Conservation (phyloP, 495 filamentous ascomycete genomes). For the Lepidopterella palustris region DNA sequence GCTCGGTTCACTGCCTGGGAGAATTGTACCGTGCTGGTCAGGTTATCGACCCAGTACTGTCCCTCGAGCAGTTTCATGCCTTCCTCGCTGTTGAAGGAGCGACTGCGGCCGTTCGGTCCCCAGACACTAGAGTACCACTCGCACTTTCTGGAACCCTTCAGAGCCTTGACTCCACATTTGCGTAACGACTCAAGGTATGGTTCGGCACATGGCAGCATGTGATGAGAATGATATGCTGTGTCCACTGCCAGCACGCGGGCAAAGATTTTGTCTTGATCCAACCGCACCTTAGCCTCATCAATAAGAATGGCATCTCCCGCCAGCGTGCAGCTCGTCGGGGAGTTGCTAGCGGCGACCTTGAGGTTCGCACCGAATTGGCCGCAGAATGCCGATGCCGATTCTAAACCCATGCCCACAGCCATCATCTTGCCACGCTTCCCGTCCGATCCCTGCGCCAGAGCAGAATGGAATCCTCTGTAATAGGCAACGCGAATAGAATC, state of each 20-base stretch:
- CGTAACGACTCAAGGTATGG: slow-evolving; percentile 37
- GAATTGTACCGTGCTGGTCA: slow-evolving; percentile 41
- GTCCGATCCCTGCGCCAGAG: neutral
- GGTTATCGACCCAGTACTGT: slow-evolving; percentile 43
- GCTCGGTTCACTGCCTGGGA: slow-evolving; percentile 21
- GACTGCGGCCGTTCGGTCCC: too few relatives aligned
- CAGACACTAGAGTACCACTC: slow-evolving; percentile 24
- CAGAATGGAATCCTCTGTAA: neutral
- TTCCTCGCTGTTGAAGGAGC: too few relatives aligned
- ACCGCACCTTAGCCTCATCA: slow-evolving; percentile 27
- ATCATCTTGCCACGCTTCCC: neutral
- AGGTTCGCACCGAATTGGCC: neutral
- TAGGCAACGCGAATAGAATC: slow-evolving; percentile 2
- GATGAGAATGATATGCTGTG: slow-evolving; percentile 56
- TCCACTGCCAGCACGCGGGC: slow-evolving; percentile 37
- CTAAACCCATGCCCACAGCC: neutral
- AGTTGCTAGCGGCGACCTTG: slow-evolving; percentile 27
- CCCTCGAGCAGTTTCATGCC: neutral
- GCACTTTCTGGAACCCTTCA: slow-evolving; percentile 37
- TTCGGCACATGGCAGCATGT: slow-evolving; percentile 42
- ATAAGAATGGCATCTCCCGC: slow-evolving; percentile 34
- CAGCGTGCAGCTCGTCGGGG: slow-evolving; percentile 35
- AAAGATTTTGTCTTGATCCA: slow-evolving; percentile 36
- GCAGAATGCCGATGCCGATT: neutral
- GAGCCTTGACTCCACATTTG: slow-evolving; percentile 23